Evolutionary conservation across 148 eudicot species (phyloP).

Genomic region (Selenicereus undatus): DNA sequence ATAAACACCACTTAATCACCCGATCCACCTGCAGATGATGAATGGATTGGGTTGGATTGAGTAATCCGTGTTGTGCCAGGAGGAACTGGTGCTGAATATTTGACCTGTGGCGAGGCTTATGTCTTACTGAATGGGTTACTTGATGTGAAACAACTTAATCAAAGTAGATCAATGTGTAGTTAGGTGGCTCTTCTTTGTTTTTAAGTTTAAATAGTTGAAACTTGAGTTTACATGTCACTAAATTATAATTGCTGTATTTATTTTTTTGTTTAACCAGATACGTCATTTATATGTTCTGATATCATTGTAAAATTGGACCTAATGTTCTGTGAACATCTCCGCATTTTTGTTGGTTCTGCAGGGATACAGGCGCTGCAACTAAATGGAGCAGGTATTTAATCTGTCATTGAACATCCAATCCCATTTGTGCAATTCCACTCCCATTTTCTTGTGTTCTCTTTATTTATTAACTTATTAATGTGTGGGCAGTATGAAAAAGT

Average conservation of each 20-base stretch:
- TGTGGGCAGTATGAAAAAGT: slow-evolving; percentile 80
- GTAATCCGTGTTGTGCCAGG: neutral
- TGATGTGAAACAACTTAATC: neutral
- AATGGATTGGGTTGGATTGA: neutral
- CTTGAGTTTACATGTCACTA: neutral
- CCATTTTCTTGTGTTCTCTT: neutral
- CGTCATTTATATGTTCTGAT: neutral
- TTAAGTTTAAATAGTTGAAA: neutral
- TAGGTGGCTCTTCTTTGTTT: neutral
- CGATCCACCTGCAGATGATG: neutral
- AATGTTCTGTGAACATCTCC: neutral
- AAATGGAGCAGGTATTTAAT: slow-evolving; percentile 25
- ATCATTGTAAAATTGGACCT: neutral
- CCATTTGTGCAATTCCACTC: neutral
- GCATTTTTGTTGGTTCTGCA: neutral
- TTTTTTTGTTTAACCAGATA: neutral
- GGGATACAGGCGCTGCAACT: neutral
- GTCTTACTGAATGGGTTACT: neutral
- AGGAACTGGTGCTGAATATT: neutral
- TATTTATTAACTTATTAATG: neutral
- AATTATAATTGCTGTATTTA: neutral
- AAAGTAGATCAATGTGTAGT: neutral
- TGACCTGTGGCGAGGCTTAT: neutral
- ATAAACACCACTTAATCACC: neutral
- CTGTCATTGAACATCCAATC: neutral